Evolutionary conservation across 805 yeast genomes (phyloP).

Genomic region (Teunomyces panamensis): DNA sequence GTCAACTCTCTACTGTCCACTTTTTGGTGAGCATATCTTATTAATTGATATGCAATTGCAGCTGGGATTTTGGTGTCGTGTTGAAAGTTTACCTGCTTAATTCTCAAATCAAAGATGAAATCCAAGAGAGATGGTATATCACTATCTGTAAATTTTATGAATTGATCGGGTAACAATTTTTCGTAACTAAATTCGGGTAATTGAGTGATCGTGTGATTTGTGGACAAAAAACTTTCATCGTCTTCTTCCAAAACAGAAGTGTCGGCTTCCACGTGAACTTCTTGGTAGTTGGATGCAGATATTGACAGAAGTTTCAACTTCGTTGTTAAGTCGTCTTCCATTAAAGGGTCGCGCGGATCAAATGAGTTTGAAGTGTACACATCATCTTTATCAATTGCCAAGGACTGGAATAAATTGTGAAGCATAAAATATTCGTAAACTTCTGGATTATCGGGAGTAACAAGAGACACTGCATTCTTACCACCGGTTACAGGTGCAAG

Average conservation of each 20-base stretch:
- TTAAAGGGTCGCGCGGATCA: constrained; percentile 10
- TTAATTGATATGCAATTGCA: constrained; percentile 62
- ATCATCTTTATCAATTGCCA: constrained; percentile 7
- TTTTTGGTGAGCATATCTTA: constrained; percentile 63
- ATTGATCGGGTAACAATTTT: constrained; percentile 55
- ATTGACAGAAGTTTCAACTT: constrained; percentile 34
- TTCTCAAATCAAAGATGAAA: constrained; percentile 45
- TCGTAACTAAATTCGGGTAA: constrained; percentile 53
- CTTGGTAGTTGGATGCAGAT: constrained; percentile 13
- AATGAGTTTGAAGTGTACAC: constrained; percentile 6
- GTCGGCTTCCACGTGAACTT: constrained; percentile 15
- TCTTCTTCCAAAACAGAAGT: constrained; percentile 23
- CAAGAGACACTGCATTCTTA: constrained; percentile 56
- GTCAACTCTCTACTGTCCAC: constrained; percentile 55
- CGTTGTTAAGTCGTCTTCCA: constrained; percentile 30
- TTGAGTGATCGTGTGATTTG: constrained; percentile 26
- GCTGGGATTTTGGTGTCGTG: constrained; percentile 62
- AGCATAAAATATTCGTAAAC: constrained; percentile 56
- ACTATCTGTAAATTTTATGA: constrained; percentile 56
- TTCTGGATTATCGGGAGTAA: constrained; percentile 50
- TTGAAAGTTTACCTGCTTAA: constrained; percentile 32
- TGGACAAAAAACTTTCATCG: constrained; percentile 20
- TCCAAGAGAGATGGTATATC: constrained; percentile 51
- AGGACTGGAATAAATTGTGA: constrained; percentile 36
- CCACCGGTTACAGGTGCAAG: constrained; percentile 30